phyloP scores from a whole-genome alignment of 768 basidiomycete species.

The Paxillus rubicundulus region DNA sequence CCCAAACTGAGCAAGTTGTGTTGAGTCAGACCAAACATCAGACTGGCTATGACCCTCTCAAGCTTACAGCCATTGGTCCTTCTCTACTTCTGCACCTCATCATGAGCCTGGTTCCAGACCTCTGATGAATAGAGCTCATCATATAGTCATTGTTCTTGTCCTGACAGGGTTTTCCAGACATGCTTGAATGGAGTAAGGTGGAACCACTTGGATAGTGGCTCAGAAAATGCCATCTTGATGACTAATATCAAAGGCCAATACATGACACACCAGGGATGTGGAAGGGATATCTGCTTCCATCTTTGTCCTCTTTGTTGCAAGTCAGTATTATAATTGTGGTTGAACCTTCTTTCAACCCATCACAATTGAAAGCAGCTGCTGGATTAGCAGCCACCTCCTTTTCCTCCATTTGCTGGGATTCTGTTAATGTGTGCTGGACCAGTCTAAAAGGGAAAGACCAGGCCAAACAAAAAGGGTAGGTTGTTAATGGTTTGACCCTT shows the following conservation, averaged over 20 bases:
- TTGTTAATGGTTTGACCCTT: too few relatives aligned
- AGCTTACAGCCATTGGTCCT: constrained; percentile 8
- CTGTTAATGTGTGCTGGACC: too few relatives aligned
- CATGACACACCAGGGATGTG: constrained; percentile 26
- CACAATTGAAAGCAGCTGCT: not conserved
- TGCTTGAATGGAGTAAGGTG: constrained; percentile 25
- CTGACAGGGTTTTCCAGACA: constrained; percentile 7
- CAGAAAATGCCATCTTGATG: constrained; percentile 6
- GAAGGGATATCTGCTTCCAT: constrained; percentile 16
- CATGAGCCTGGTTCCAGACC: constrained; percentile 16
- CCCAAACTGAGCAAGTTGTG: constrained; percentile 8
- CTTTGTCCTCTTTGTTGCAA: constrained; percentile 3
- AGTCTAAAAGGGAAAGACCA: too few relatives aligned
- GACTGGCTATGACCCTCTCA: constrained; percentile 9
- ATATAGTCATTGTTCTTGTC: constrained; percentile 9
- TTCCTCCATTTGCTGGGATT: too few relatives aligned
- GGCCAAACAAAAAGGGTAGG: too few relatives aligned
- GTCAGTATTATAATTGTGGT: constrained; percentile 30
- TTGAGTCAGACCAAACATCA: constrained; percentile 22
- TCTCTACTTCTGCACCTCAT: constrained; percentile 13
- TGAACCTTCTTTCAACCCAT: constrained; percentile 6
- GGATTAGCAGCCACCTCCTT: too few relatives aligned
- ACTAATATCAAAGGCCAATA: constrained; percentile 19
- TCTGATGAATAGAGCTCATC: constrained; percentile 21
- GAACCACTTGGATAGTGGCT: constrained; percentile 9